phyloP scores from a whole-genome alignment of 192 early-diverging fungal species.

The Geranomyces michiganensis region DNA sequence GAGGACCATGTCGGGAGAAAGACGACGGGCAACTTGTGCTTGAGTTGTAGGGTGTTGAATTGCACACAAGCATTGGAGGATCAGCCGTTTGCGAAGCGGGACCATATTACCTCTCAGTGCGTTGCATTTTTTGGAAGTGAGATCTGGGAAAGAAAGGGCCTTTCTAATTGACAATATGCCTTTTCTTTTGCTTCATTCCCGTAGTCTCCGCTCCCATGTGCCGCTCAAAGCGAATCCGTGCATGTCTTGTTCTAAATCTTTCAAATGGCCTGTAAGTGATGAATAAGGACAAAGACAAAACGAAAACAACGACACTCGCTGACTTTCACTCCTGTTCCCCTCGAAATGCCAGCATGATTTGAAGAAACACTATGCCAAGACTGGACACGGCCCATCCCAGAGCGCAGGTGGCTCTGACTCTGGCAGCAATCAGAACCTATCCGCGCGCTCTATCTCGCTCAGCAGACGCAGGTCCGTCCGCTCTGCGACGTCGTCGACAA shows the following conservation, averaged over 20 bases:
- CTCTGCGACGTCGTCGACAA: not conserved
- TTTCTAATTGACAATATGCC: too few species aligned
- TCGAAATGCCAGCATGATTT: slow-evolving; percentile 28
- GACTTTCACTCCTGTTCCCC: too few species aligned
- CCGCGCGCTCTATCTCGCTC: not conserved
- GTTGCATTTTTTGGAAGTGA: slow-evolving; percentile 32
- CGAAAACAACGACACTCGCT: too few species aligned
- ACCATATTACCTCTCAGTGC: slow-evolving; percentile 87
- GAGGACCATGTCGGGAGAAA: slow-evolving; percentile 91
- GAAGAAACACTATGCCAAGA: slow-evolving; percentile 29
- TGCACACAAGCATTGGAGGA: slow-evolving; percentile 56
- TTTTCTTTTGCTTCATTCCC: not conserved
- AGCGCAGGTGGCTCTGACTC: not conserved
- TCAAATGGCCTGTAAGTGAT: slow-evolving; percentile 30
- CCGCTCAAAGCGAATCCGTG: slow-evolving; percentile 85
- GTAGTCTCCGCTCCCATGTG: slow-evolving; percentile 80
- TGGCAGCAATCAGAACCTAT: slow-evolving; percentile 9
- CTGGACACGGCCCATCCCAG: slow-evolving; percentile 23
- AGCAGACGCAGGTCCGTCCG: slow-evolving; percentile 10
- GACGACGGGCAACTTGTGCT: slow-evolving; percentile 82
- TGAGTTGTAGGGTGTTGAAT: slow-evolving; percentile 79
- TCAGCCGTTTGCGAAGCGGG: slow-evolving; percentile 71
- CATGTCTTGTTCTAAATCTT: slow-evolving; percentile 32
- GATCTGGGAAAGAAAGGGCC: too few species aligned
- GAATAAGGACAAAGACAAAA: too few species aligned